A percentile compares a stretch with the other conserved stretches of the same genome.
phyloP scores from a whole-genome alignment of 768 basidiomycete genomes.

The Scleroderma bovista region DNA sequence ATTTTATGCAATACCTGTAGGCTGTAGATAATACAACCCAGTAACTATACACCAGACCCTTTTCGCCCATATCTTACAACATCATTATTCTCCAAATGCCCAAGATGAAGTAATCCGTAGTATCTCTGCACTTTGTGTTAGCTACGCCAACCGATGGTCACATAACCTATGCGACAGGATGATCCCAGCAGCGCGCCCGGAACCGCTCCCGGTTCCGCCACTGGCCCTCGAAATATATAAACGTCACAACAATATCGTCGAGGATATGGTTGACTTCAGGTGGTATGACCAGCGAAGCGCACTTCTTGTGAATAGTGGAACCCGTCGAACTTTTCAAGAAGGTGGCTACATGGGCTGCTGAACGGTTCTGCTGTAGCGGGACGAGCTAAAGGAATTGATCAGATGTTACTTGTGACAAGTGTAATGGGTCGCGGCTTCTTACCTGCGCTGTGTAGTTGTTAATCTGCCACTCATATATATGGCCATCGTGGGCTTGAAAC shows the following conservation, averaged over 20 bases:
- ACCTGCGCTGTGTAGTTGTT: constrained; percentile 20
- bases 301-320: constrained; percentile 8
- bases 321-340: constrained; percentile 17
- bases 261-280: constrained; percentile 29
- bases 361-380: constrained; percentile 6
- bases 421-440: too few relatives aligned
- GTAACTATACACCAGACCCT: not conserved
- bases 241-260: constrained; percentile 33
- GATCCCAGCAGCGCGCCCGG: constrained; percentile 9
- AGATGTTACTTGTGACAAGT: too few relatives aligned
- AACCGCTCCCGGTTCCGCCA: constrained; percentile 21
- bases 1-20: not conserved
- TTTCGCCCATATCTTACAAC: not conserved
- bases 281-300: constrained; percentile 21
- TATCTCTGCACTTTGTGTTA: not conserved
- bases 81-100: not conserved
- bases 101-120: not conserved
- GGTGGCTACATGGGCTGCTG: constrained; percentile 22
- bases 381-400: constrained; percentile 15
- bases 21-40: not conserved
- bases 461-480: constrained; percentile 26
- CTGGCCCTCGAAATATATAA: constrained; percentile 29
- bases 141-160: not conserved
- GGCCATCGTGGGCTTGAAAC: constrained; percentile 17
- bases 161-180: not conserved